phyloP scores from a whole-genome alignment of 148 eudicot genomes.

The Rhododendron simsii region DNA sequence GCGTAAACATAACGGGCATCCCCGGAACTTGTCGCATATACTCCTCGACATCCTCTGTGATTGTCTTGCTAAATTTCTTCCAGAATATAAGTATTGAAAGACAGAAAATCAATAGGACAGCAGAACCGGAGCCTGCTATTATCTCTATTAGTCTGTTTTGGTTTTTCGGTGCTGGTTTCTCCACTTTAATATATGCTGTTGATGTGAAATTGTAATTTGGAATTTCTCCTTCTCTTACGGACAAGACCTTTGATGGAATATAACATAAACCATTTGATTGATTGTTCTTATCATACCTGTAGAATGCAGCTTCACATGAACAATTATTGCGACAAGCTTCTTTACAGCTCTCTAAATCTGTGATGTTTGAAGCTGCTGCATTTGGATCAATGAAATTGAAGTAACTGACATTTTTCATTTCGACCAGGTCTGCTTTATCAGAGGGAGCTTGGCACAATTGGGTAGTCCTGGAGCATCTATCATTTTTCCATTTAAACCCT shows the following conservation, averaged over 20 bases:
- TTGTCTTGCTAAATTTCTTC: background rate
- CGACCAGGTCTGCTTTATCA: background rate
- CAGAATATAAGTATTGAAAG: background rate
- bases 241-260: constrained; percentile 6
- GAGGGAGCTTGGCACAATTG: background rate
- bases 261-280: background rate
- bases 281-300: background rate
- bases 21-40: constrained; percentile 7
- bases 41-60: background rate
- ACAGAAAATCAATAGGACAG: background rate
- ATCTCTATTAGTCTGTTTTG: background rate
- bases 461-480: background rate
- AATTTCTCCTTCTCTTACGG: constrained; percentile 4
- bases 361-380: background rate
- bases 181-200: background rate
- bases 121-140: background rate
- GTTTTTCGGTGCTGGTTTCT: background rate
- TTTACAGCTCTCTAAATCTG: background rate
- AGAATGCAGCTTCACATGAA: constrained; percentile 11
- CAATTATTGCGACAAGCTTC: background rate
- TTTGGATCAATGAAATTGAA: constrained; percentile 12
- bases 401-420: constrained; percentile 1
- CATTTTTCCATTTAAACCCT: too few relatives aligned
- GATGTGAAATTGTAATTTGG: constrained; percentile 10
- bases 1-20: constrained; percentile 8